phyloP scores from a whole-genome alignment of 2,329 filamentous ascomycete genomes.

The Sporothrix phasma region DNA sequence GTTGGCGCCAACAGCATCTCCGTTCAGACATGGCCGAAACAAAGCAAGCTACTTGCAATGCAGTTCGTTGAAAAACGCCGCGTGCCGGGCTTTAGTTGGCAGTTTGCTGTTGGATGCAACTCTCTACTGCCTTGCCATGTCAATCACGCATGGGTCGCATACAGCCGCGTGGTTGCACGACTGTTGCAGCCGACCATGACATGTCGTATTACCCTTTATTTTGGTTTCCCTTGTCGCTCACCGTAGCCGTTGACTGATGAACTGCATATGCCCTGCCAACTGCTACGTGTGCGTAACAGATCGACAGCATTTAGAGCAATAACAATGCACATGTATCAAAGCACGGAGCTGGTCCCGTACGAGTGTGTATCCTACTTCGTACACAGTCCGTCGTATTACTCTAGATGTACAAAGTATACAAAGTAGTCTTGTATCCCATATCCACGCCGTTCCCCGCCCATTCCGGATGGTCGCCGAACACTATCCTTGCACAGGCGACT shows the following conservation, averaged over 20 bases:
- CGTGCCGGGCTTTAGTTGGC: too few species aligned
- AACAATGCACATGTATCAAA: neutral
- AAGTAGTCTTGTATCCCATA: neutral
- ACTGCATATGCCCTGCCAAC: too few species aligned
- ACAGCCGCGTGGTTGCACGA: neutral
- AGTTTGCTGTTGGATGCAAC: neutral
- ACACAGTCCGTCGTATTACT: too few species aligned
- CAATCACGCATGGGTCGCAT: neutral
- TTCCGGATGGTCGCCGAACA: slow-evolving; percentile 9
- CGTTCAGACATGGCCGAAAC: too few species aligned
- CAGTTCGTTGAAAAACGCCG: too few species aligned
- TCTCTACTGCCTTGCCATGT: neutral
- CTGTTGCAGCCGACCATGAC: neutral
- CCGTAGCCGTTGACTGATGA: neutral
- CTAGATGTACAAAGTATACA: too few species aligned
- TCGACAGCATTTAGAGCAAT: too few species aligned
- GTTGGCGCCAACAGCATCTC: neutral
- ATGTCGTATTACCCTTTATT: neutral
- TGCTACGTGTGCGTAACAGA: neutral
- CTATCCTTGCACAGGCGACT: neutral
- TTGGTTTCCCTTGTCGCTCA: neutral
- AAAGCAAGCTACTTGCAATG: neutral
- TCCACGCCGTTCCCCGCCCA: neutral
- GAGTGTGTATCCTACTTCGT: neutral
- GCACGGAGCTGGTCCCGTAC: neutral